Conservation (phyloP, 1,284 basidiomycete genomes). For the Apiotrichum porosum region DNA sequence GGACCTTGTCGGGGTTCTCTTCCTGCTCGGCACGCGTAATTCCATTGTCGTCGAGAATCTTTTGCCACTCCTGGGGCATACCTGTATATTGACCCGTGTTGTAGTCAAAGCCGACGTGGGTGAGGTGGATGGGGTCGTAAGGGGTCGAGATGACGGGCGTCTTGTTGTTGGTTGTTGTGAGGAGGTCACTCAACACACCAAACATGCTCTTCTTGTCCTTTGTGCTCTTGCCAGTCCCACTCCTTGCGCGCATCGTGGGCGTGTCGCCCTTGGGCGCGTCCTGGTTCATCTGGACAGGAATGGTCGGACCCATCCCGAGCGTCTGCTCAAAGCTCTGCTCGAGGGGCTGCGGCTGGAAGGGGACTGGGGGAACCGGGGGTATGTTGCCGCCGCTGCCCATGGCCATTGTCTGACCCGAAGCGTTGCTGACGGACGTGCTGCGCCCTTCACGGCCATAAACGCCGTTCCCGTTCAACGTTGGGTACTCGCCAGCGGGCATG, state of each 20-base stretch:
- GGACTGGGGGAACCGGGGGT: slow-evolving; percentile 19
- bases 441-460: slow-evolving; percentile 10
- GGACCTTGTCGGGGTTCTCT: slow-evolving; percentile 93
- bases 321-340: slow-evolving; percentile 38
- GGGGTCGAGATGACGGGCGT: slow-evolving; percentile 86
- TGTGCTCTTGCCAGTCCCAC: slow-evolving; percentile 46
- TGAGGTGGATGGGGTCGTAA: slow-evolving; percentile 99
- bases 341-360: slow-evolving; percentile 29
- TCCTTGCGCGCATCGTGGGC: slow-evolving; percentile 37
- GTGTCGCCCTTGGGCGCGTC: slow-evolving; percentile 32
- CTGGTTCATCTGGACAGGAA: slow-evolving; percentile 16
- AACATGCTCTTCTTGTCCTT: slow-evolving; percentile 50
- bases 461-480: slow-evolving; percentile 13
- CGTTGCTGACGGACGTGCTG: slow-evolving; percentile 6
- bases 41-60: slow-evolving; percentile 90
- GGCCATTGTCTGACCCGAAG: slow-evolving; percentile 1
- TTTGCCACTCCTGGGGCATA: slow-evolving; percentile 98
- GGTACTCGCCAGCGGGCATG: slow-evolving; percentile 35
- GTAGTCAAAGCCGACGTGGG: slow-evolving; percentile 98
- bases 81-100: slow-evolving; percentile 95
- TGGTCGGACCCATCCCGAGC: slow-evolving; percentile 26
- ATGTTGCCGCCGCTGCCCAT: slow-evolving; percentile 12
- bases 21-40: slow-evolving; percentile 94
- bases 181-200: slow-evolving; percentile 56
- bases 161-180: slow-evolving; percentile 55